Conservation (phyloP, 345 rosid genomes). For the Rhodamnia rubescens region DNA sequence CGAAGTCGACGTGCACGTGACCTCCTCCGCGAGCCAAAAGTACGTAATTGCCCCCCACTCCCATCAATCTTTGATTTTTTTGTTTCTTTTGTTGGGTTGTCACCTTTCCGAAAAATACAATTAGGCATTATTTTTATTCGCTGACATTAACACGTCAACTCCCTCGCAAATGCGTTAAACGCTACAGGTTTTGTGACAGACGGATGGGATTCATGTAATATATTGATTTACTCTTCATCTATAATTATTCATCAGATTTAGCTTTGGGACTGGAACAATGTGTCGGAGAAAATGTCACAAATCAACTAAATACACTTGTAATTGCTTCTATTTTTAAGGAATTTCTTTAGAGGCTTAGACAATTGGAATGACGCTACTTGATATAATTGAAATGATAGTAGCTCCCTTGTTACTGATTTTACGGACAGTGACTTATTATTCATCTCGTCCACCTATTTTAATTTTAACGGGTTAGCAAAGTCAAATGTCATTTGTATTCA, state of each 20-base stretch:
- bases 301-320: not conserved
- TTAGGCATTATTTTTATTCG: too few species aligned
- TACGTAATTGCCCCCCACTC: not conserved
- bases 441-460: not conserved
- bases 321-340: not conserved
- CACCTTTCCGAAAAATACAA: too few species aligned
- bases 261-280: too few species aligned
- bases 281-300: too few species aligned
- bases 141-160: too few species aligned
- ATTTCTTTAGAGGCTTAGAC: not conserved
- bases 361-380: not conserved
- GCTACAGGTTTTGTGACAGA: too few species aligned
- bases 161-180: too few species aligned
- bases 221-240: too few species aligned
- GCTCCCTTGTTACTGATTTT: not conserved
- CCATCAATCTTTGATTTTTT: not conserved
- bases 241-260: too few species aligned
- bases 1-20: not conserved
- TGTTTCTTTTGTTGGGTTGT: too few species aligned
- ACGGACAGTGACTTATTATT: not conserved
- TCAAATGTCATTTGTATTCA: not conserved
- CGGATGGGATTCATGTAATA: too few species aligned
- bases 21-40: not conserved
- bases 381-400: not conserved
- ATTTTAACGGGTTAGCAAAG: fast-evolving